Evolutionary conservation across 805 yeast species (phyloP).

Genomic region (Candida insectorum): DNA sequence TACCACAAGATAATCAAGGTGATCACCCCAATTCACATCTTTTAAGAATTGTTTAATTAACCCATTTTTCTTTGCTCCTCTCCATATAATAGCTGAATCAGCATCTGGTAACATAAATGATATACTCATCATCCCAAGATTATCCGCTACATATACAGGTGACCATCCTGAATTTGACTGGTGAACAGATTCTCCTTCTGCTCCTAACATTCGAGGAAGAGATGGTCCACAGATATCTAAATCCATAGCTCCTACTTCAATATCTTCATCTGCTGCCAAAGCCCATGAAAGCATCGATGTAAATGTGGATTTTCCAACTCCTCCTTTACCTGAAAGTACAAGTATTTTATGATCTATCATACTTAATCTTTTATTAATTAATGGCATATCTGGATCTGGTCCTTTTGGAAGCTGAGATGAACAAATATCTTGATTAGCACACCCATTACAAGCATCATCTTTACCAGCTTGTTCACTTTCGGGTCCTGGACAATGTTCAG

Average conservation of each 20-base stretch:
- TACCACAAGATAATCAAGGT: conserved; percentile 75
- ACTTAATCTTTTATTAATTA: conserved; percentile 64
- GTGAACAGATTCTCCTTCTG: conserved; percentile 80
- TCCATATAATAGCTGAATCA: conserved; percentile 94
- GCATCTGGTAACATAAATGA: conserved; percentile 91
- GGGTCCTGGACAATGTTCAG: conserved; percentile 99
- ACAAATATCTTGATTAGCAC: conserved; percentile 91
- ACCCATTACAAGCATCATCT: conserved; percentile 90
- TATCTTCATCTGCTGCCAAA: conserved; percentile 68
- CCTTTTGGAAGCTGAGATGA: conserved; percentile 81
- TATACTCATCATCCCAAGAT: conserved; percentile 91
- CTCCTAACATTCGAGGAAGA: conserved; percentile 90
- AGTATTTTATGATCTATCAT: conserved; percentile 73
- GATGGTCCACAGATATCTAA: conserved; percentile 98
- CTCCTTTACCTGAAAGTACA: conserved; percentile 83
- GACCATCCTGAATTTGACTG: conserved; percentile 93
- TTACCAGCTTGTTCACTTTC: conserved; percentile 92
- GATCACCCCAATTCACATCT: conserved; percentile 92
- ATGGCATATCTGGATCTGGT: conserved; percentile 89
- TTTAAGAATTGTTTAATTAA: conserved; percentile 88
- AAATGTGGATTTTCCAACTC: conserved; percentile 97
- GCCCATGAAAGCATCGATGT: conserved; percentile 98
- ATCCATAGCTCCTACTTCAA: conserved; percentile 96
- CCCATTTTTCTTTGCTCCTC: conserved; percentile 94
- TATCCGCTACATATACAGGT: conserved; percentile 94